Conservation (phyloP, 352 stramenopile genomes). For the Pythium pectinolyticum region DNA sequence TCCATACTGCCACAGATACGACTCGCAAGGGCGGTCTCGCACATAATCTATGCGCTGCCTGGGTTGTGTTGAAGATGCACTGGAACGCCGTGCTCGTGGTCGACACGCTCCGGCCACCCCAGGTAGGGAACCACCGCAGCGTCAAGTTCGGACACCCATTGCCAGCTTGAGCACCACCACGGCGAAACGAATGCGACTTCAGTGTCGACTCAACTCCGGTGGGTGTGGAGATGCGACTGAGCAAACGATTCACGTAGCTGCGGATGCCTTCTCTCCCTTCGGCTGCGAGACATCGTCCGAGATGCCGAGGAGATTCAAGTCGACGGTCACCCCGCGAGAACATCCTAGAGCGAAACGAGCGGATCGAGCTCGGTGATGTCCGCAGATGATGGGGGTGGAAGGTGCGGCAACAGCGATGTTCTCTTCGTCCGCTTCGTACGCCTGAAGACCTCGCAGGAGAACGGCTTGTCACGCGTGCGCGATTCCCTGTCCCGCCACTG, state of each 20-base stretch:
- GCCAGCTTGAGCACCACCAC: conserved; percentile 19
- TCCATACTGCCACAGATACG: no score
- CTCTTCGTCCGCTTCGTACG: conserved; percentile 10
- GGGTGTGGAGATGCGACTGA: neutral
- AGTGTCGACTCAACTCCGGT: conserved; percentile 1
- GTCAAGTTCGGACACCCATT: conserved; percentile 14
- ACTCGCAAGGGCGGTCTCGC: no score
- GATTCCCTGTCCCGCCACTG: conserved; percentile 28
- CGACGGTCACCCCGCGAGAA: neutral
- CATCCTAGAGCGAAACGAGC: conserved; percentile 1
- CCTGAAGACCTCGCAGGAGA: no score
- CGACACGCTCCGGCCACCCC: conserved; percentile 22
- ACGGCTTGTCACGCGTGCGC: no score
- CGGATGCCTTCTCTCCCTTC: conserved; percentile 4
- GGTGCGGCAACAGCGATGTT: conserved; percentile 10
- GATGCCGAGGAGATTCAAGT: conserved; percentile 4
- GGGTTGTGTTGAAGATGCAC: conserved; percentile 32
- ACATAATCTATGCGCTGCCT: no score
- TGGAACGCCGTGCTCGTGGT: conserved; percentile 27
- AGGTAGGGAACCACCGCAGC: conserved; percentile 28
- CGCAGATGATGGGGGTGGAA: neutral
- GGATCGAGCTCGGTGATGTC: conserved; percentile 1
- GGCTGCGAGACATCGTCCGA: neutral
- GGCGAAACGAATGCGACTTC: conserved; percentile 26
- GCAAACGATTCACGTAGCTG: conserved; percentile 16